These are phyloP conservation scores for Cyberlindnera euphorbiiphila DNA, from an alignment of 805 yeast species.

Conservation along the genomic window DNA sequence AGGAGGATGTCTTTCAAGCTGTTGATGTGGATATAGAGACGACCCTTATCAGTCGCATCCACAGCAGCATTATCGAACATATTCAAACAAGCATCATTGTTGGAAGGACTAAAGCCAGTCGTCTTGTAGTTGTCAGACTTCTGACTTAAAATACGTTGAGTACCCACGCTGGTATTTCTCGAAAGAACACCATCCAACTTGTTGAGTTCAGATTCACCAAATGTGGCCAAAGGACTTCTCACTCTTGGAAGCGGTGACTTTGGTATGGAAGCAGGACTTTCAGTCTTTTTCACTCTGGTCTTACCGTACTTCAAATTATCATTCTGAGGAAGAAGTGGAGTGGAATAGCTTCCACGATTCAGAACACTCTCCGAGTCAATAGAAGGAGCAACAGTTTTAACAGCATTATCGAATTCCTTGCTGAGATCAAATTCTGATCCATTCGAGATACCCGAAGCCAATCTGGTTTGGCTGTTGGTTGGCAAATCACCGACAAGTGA, in stretches of 20 bases:
- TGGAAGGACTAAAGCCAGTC: constrained; percentile 6
- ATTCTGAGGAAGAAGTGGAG: constrained; percentile 16
- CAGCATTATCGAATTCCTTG: constrained; percentile 22
- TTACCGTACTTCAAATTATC: constrained; percentile 12
- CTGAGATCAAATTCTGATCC: constrained; percentile 18
- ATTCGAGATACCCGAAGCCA: constrained; percentile 17
- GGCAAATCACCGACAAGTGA: not conserved
- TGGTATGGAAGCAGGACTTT: not conserved
- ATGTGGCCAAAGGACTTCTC: constrained; percentile 21
- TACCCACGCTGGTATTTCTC: constrained; percentile 6
- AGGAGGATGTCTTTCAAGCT: constrained; percentile 43
- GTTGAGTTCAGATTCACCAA: constrained; percentile 17
- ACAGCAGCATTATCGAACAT: constrained; percentile 1
- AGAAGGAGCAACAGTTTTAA: constrained; percentile 6
- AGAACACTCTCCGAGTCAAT: constrained; percentile 2
- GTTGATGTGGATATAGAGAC: constrained; percentile 42
- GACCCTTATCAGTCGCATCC: constrained; percentile 36
- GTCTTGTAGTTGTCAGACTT: constrained; percentile 9
- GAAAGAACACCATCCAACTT: not conserved
- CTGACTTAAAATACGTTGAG: constrained; percentile 16
- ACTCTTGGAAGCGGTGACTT: constrained; percentile 11
- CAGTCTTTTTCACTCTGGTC: constrained; percentile 10
- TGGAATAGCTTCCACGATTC: constrained; percentile 10
- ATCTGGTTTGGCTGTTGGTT: constrained; percentile 8
- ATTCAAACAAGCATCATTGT: constrained; percentile 13